Base-by-base conservation (phyloP, 1,284 basidiomycete species). In the Ganoderma lingzhi region DNA sequence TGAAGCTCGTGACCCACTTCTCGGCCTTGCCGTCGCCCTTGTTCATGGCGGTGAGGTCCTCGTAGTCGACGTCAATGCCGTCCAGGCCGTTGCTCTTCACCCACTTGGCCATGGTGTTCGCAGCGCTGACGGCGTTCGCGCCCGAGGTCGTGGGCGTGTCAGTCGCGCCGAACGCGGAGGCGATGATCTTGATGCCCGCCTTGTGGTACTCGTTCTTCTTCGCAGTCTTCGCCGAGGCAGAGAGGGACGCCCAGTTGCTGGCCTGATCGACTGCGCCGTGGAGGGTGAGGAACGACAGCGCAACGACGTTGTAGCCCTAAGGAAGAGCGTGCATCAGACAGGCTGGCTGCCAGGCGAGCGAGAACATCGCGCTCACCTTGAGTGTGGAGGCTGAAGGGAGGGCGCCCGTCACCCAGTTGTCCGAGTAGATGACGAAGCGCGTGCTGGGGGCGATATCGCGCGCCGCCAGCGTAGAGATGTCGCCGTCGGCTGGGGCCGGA, bases 31-130 rank as follows among this genome's bases (percentile, higher is more conserved):
- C 81, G 68, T 76, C 75, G n/a, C 80, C 80, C 42, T 73, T 76
- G 71, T 86, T 78, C 76, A 87, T 80, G 8, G 84, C 84, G 51
- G 76, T 77, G 66, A 86, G 82, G 74, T 87, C 86, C 78, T 88
- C 87, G 67, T 86, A 89, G 76, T 89, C 87, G 58, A 90, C 82
- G 65, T 90, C 88, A 51, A 89, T 78, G 39, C 88, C 89, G 72
- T 90, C 84, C 15, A 90, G 76, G 28, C 80, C 79, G 66, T 70
- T 68, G 32, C 30, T 32, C 56, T 63, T 44, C 45, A 72, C 68
- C 70, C 84, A 85, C 64, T 84, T 66, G 66, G 85, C 86, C 78
- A 88, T 81, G 5, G 79, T 83, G 70, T 85, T 80, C 0, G 86
- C 87, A 4, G 82, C 80, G 12, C 63, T 71, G 56, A 81, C 77